These are phyloP conservation scores for Monosporascus cannonballus DNA, from an alignment of 2,329 filamentous ascomycete genomes.

Conservation along the genomic window DNA sequence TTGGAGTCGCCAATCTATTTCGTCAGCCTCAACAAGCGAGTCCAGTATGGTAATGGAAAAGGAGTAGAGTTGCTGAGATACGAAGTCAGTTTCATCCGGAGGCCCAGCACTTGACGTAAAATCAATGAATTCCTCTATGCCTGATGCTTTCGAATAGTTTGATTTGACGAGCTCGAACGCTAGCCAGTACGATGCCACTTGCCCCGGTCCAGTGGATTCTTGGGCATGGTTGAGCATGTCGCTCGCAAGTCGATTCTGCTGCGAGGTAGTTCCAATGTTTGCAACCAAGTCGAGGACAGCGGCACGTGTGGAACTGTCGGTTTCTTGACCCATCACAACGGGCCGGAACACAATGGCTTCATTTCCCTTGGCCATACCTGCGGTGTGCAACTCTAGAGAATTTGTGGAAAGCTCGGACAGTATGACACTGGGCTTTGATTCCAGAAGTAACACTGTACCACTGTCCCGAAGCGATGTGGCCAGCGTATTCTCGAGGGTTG, in stretches of 20 bases:
- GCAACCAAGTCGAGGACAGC: conserved; percentile 54
- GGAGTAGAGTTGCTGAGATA: conserved; percentile 61
- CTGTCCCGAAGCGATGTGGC: conserved; percentile 69
- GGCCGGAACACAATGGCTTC: conserved; percentile 44
- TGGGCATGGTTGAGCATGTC: conserved; percentile 61
- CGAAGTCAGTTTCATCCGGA: conserved; percentile 36
- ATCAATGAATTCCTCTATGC: conserved; percentile 63
- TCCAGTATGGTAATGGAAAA: conserved; percentile 60
- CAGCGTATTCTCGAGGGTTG: conserved; percentile 61
- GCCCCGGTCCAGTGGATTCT: conserved; percentile 49
- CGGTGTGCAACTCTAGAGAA: conserved; percentile 21
- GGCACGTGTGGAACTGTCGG: conserved; percentile 55
- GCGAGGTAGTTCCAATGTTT: conserved; percentile 49
- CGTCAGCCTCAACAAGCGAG: conserved; percentile 41
- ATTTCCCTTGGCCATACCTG: conserved; percentile 18
- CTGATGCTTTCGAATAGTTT: conserved; percentile 42
- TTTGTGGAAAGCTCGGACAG: conserved; percentile 27
- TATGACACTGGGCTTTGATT: conserved; percentile 24
- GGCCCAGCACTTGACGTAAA: conserved; percentile 34
- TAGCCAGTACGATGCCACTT: conserved; percentile 74
- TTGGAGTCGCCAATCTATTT: conserved; percentile 64
- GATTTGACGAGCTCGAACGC: conserved; percentile 65
- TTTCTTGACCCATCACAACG: conserved; percentile 57
- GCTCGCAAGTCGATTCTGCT: conserved; percentile 54
- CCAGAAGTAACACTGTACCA: conserved; percentile 42